These are phyloP conservation scores for Trichoderma sp. DNA, from an alignment of 2,329 filamentous ascomycete species.

Conservation along the genomic window DNA sequence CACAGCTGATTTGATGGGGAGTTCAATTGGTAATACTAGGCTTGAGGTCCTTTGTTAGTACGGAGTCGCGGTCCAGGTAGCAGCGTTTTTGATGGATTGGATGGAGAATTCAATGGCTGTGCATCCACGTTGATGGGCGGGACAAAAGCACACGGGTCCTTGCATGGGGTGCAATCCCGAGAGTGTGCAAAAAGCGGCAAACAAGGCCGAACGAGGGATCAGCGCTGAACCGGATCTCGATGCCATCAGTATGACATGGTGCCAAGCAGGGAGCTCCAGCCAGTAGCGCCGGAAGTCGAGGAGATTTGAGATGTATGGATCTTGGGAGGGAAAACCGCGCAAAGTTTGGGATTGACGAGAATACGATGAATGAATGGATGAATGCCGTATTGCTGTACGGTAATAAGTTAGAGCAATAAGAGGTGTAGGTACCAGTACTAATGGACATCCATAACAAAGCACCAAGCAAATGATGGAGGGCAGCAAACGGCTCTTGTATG, in stretches of 20 bases:
- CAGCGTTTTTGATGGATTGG: not conserved
- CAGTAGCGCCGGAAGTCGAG: not conserved
- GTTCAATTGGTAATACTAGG: not conserved
- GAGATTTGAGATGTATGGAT: not conserved
- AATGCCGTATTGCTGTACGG: no score
- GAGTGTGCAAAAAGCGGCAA: not conserved
- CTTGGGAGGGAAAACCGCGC: not conserved
- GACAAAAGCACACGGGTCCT: constrained; percentile 10
- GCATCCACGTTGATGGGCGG: constrained; percentile 5
- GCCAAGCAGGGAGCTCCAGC: not conserved
- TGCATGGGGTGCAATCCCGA: constrained; percentile 15
- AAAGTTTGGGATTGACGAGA: not conserved
- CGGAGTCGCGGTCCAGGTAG: not conserved
- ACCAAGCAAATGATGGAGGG: not conserved
- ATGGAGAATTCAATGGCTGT: not conserved
- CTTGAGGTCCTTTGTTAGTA: not conserved
- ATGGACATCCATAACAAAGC: not conserved
- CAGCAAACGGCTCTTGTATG: not conserved
- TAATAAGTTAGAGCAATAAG: no score
- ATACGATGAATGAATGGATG: not conserved
- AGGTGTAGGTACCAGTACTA: not conserved
- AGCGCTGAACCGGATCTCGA: not conserved
- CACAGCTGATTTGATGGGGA: not conserved
- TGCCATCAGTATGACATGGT: constrained; percentile 12
- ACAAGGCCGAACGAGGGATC: not conserved